A percentile compares a stretch with the other conserved stretches of the same genome.
These are phyloP conservation scores for Paecilomyces variotii DNA, from an alignment of 2,329 filamentous ascomycete species.

Conservation along the genomic window DNA sequence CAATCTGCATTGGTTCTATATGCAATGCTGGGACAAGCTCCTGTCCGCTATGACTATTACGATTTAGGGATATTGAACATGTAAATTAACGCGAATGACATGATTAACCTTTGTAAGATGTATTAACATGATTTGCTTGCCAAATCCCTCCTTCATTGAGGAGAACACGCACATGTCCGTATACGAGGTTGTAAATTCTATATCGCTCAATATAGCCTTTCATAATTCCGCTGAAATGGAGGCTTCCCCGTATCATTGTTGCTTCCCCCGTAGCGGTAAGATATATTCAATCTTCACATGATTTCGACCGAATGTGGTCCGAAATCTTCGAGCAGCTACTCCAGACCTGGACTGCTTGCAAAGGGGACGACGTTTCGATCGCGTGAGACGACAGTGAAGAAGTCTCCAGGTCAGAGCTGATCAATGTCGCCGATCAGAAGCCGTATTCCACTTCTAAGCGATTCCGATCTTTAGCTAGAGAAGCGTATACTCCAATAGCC, in stretches of 20 bases:
- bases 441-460: too few relatives aligned
- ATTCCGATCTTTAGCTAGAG: neutral
- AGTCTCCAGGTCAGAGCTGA: too few relatives aligned
- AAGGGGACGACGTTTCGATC: too few relatives aligned
- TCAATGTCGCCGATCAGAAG: too few relatives aligned
- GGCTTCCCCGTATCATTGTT: neutral
- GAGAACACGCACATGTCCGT: neutral
- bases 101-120: neutral
- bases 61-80: neutral
- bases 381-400: too few relatives aligned
- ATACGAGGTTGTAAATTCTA: neutral
- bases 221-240: neutral
- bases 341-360: neutral
- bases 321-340: neutral
- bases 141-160: neutral
- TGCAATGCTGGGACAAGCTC: neutral
- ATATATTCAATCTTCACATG: neutral
- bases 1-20: neutral
- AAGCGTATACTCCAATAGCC: neutral
- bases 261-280: neutral
- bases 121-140: neutral
- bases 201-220: neutral
- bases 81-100: neutral
- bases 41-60: neutral
- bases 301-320: neutral